Percentiles rank a stretch among this genome's conserved stretches.
Conservation (phyloP, 305 asterid genomes). For the Salvia sclarea region DNA sequence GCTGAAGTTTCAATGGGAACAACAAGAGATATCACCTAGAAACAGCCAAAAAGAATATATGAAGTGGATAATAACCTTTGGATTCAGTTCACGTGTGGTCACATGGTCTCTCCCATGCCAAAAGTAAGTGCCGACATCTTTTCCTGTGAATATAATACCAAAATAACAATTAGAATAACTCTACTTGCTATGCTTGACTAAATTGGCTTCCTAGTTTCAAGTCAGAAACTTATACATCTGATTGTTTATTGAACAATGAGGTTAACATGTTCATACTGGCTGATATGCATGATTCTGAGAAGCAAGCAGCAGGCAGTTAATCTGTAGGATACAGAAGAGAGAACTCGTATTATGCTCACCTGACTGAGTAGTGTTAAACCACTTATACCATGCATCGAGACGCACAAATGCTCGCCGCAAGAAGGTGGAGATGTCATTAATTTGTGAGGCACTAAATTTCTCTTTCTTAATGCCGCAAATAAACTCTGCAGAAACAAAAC, state of each 20-base stretch:
- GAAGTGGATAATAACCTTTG: conserved; percentile 62
- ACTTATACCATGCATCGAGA: conserved; percentile 92
- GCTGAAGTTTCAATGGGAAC: neutral
- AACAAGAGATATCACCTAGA: conserved; percentile 19
- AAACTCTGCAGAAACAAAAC: conserved; percentile 54
- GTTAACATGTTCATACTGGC: conserved; percentile 21
- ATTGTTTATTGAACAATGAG: conserved; percentile 1
- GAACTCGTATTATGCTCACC: conserved; percentile 46
- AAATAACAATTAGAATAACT: conserved; percentile 21
- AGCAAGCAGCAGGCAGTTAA: conserved; percentile 7
- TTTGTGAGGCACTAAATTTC: conserved; percentile 63
- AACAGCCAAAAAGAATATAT: conserved; percentile 15
- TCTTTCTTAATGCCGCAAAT: conserved; percentile 65
- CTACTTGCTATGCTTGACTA: conserved; percentile 23
- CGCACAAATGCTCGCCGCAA: conserved; percentile 72
- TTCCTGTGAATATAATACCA: conserved; percentile 55
- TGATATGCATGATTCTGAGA: neutral
- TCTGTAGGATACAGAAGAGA: conserved; percentile 11
- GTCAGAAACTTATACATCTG: conserved; percentile 22
- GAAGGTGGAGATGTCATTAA: conserved; percentile 61
- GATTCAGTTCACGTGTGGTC: conserved; percentile 80
- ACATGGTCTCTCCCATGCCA: conserved; percentile 93
- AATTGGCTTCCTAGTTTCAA: conserved; percentile 22
- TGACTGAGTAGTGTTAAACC: conserved; percentile 91
- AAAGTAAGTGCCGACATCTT: conserved; percentile 64